phyloP scores from a whole-genome alignment of 768 basidiomycete genomes.

The Rhizopogon vesiculosus region DNA sequence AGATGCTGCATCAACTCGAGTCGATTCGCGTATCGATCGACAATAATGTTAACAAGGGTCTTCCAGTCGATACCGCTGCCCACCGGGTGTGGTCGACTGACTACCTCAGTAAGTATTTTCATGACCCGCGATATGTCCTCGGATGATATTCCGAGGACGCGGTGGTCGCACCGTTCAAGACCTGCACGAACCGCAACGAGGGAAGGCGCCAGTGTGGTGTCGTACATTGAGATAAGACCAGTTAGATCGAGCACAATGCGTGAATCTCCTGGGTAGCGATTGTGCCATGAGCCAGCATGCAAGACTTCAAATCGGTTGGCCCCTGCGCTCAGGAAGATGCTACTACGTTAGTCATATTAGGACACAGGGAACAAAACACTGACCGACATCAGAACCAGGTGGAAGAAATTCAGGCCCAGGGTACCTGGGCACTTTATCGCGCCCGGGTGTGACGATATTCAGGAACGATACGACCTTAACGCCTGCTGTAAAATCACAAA shows the following conservation, averaged over 20 bases:
- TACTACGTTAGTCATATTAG: neutral
- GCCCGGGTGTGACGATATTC: constrained; percentile 15
- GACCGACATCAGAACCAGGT: neutral
- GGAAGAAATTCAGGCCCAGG: neutral
- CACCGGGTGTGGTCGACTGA: constrained; percentile 2
- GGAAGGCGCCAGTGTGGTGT: constrained; percentile 16
- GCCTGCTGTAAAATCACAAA: constrained; percentile 28
- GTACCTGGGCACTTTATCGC: neutral
- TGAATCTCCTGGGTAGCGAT: constrained; percentile 21
- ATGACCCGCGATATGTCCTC: constrained; percentile 7
- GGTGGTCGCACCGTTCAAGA: constrained; percentile 18
- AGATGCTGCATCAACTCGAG: constrained; percentile 35
- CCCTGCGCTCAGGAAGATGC: neutral
- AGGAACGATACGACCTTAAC: constrained; percentile 21
- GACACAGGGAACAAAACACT: neutral
- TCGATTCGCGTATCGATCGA: constrained; percentile 37
- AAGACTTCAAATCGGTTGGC: constrained; percentile 14
- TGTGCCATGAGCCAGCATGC: constrained; percentile 20
- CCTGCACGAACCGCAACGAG: constrained; percentile 8
- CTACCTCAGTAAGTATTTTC: neutral
- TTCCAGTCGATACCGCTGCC: constrained; percentile 39
- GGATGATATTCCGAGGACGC: constrained; percentile 7
- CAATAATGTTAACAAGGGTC: constrained; percentile 30
- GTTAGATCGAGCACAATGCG: constrained; percentile 19
- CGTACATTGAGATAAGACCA: constrained; percentile 23